Conservation (phyloP, 495 filamentous ascomycete genomes). For the Beverwykella pulmonaria region DNA sequence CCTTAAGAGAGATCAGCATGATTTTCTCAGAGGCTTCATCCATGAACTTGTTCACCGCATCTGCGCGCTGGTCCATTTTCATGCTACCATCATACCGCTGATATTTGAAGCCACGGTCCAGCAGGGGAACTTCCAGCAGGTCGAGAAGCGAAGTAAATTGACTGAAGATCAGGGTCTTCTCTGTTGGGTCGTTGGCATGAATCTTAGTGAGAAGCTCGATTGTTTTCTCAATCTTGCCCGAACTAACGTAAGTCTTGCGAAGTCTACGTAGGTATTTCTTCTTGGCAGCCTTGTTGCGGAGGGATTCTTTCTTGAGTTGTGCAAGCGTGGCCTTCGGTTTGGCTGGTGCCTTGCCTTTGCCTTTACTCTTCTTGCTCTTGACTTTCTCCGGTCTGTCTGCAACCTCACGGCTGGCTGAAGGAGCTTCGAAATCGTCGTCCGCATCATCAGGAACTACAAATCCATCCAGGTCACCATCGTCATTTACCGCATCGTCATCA, state of each 20-base stretch:
- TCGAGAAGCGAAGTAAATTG: conserved; percentile 92
- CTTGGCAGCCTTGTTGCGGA: conserved; percentile 63
- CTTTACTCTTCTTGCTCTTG: conserved; percentile 42
- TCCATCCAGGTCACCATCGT: conserved; percentile 40
- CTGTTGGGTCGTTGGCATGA: conserved; percentile 48
- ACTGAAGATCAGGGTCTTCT: conserved; percentile 93
- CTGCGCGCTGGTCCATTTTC: conserved; percentile 67
- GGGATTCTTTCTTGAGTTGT: conserved; percentile 66
- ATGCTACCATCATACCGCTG: conserved; percentile 88
- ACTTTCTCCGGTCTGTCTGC: conserved; percentile 20
- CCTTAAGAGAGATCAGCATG: conserved; percentile 87
- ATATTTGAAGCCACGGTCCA: conserved; percentile 63
- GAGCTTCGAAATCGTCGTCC: conserved; percentile 45
- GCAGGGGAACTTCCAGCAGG: conserved; percentile 85
- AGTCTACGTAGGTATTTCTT: conserved; percentile 67
- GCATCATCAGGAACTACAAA: conserved; percentile 51
- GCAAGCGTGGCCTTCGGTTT: conserved; percentile 57
- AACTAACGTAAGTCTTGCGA: conserved; percentile 68
- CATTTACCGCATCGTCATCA: conserved; percentile 37
- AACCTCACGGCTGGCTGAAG: conserved; percentile 12
- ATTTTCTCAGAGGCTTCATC: conserved; percentile 66
- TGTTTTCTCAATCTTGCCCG: conserved; percentile 77
- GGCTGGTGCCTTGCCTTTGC: conserved; percentile 41
- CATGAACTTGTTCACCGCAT: conserved; percentile 73
- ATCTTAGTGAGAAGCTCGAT: conserved; percentile 66